Evolutionary conservation across 345 rosid genomes (phyloP).

Genomic region (Kandelia obovata): DNA sequence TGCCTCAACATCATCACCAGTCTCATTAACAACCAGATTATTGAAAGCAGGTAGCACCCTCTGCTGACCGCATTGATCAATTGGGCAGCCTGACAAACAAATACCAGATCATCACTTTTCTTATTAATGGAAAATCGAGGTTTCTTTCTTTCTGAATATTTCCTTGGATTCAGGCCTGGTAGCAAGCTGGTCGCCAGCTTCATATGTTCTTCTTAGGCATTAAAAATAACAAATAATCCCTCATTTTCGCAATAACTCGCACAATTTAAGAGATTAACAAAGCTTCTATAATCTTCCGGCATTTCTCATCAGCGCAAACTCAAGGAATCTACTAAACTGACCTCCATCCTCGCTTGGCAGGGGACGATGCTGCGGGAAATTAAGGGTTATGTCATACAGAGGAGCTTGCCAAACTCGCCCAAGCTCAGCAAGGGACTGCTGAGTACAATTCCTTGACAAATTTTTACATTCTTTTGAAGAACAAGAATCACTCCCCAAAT

Average conservation of each 20-base stretch:
- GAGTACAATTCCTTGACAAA: conserved; percentile 2
- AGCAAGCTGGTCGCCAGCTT: too few species aligned
- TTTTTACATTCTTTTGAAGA: conserved; percentile 18
- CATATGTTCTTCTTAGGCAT: too few species aligned
- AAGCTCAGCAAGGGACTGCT: conserved; percentile 54
- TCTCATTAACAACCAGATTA: conserved; percentile 54
- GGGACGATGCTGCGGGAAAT: conserved; percentile 21
- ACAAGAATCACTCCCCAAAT: conserved; percentile 31
- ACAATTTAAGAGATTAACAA: too few species aligned
- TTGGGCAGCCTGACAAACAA: conserved; percentile 26
- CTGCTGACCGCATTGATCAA: conserved; percentile 21
- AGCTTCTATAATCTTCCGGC: neutral
- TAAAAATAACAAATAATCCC: too few species aligned
- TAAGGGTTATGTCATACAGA: conserved; percentile 55
- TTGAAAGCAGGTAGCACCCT: conserved; percentile 51
- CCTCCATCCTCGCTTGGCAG: conserved; percentile 28
- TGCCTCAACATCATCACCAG: conserved; percentile 56
- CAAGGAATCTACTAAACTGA: neutral
- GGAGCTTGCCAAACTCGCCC: conserved; percentile 81
- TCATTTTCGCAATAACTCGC: too few species aligned
- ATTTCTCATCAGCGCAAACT: neutral
- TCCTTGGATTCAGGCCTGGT: too few species aligned
- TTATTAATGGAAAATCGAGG: too few species aligned
- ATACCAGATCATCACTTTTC: neutral
- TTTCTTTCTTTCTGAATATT: too few species aligned